Evolutionary conservation across 2,329 filamentous ascomycete genomes (phyloP).

Genomic region (Magnaporthales sp.): DNA sequence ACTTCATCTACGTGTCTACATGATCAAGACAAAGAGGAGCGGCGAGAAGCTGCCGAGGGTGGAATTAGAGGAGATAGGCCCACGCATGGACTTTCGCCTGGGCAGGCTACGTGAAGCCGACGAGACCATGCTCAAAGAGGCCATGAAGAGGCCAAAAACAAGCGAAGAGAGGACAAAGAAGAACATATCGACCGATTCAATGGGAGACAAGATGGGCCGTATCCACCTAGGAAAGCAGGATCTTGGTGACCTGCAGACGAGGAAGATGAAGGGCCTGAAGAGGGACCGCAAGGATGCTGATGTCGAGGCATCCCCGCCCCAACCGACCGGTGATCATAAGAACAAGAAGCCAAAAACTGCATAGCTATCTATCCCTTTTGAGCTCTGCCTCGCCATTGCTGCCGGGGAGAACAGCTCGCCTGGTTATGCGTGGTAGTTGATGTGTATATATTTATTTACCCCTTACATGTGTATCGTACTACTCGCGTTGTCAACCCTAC

Average conservation of each 20-base stretch:
- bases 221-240: slow-evolving; percentile 91
- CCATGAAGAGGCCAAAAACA: slow-evolving; percentile 75
- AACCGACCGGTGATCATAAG: background rate
- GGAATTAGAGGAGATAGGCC: slow-evolving; percentile 92
- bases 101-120: slow-evolving; percentile 76
- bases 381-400: background rate
- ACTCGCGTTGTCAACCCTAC: background rate
- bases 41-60: slow-evolving; percentile 83
- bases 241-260: slow-evolving; percentile 76
- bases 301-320: slow-evolving; percentile 20
- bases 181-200: slow-evolving; percentile 83
- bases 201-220: slow-evolving; percentile 94
- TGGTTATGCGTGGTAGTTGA: background rate
- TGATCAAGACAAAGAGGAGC: slow-evolving; percentile 76
- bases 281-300: slow-evolving; percentile 54
- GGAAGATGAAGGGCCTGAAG: slow-evolving; percentile 99
- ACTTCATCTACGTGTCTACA: slow-evolving; percentile 69
- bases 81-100: slow-evolving; percentile 83
- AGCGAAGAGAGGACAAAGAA: slow-evolving; percentile 79
- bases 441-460: background rate
- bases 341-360: background rate
- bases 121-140: slow-evolving; percentile 73
- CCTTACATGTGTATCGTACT: background rate
- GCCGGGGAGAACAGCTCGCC: background rate
- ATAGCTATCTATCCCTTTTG: background rate